Evolutionary conservation across 768 basidiomycete species (phyloP), one percentile per base, ranked within the genome.

Genomic region (Fistulinella prunicolor): DNA sequence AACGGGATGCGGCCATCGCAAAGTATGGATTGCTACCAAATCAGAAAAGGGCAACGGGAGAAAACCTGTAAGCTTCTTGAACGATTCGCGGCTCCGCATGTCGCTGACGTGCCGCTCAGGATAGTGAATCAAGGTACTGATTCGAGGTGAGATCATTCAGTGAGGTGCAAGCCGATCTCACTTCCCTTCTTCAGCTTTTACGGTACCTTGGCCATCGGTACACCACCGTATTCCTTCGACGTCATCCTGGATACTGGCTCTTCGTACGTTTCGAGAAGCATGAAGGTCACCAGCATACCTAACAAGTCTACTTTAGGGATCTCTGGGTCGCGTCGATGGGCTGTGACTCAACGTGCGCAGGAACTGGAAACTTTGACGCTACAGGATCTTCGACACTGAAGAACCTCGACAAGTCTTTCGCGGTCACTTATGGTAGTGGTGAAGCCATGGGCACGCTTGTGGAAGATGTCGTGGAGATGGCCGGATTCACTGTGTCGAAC

Each of bases 391-490:
- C 65, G 9, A 61, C 67, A 12, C 74, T 75, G 53, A 60, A 62
- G 24, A 64, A 65, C 9, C 60, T 69, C 7, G 55, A 61, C 6
- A 58, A 44, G 3, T 17, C 49, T 4, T 79, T 80, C 56, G 41
- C 44, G 4, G 69, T 78, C 46, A 67, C 62, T 12, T 80, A 80
- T 49, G 76, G 75, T 16, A 73, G 66, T 29, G 81, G 79, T 6
- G 51, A 61, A 7, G 81, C 76, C 1, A 53, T 47, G 16, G 81
- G 81, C 4, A 58, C 61, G 1, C 58, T 88, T 2, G 76, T 68
- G 0, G 44, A 67, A 46, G 91, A 94, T 39, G 80, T 75, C n/a
- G 86, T 92, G n/a, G 61, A 66, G 38, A 79, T 94, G 79, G 84
- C 80, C 12, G 76, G 76, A 6, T 89, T 89, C 58, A 72, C 73